These are phyloP conservation scores for Hyparrhenia diplandra DNA, from an alignment of 176 grass and related monocot species.

Conservation along the genomic window DNA sequence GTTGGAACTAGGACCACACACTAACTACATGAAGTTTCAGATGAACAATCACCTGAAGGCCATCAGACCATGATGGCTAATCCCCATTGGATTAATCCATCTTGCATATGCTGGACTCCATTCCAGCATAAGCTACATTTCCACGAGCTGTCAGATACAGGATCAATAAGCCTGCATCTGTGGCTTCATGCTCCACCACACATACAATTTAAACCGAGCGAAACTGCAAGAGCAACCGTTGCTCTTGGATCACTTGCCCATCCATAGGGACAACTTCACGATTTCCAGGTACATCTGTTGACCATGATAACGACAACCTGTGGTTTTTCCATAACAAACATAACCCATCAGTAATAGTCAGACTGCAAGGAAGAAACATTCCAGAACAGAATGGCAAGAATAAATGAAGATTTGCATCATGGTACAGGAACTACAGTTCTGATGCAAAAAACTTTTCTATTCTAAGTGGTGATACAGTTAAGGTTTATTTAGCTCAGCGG, in stretches of 20 bases:
- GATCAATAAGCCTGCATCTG: slow-evolving; percentile 28
- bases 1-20: neutral
- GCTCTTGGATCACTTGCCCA: slow-evolving; percentile 40
- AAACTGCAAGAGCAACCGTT: slow-evolving; percentile 28
- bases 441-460: neutral
- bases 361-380: neutral
- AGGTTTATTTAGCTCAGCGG: neutral
- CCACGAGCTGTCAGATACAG: slow-evolving; percentile 35
- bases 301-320: slow-evolving; percentile 81
- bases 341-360: neutral
- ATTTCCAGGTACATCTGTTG: slow-evolving; percentile 58
- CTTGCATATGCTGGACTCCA: slow-evolving; percentile 45
- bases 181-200: slow-evolving; percentile 19
- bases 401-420: neutral
- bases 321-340: slow-evolving; percentile 10
- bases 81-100: slow-evolving; percentile 24
- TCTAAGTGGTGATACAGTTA: neutral
- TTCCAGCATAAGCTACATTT: slow-evolving; percentile 42
- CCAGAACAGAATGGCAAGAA: neutral
- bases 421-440: neutral
- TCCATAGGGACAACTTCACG: slow-evolving; percentile 56
- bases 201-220: slow-evolving; percentile 6
- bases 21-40: slow-evolving; percentile 9
- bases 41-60: slow-evolving; percentile 17
- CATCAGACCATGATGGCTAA: slow-evolving; percentile 21